Evolutionary conservation across 805 yeast genomes (phyloP), one percentile per base, ranked within the genome.

Genomic region (Saccharomyces paradoxus): DNA sequence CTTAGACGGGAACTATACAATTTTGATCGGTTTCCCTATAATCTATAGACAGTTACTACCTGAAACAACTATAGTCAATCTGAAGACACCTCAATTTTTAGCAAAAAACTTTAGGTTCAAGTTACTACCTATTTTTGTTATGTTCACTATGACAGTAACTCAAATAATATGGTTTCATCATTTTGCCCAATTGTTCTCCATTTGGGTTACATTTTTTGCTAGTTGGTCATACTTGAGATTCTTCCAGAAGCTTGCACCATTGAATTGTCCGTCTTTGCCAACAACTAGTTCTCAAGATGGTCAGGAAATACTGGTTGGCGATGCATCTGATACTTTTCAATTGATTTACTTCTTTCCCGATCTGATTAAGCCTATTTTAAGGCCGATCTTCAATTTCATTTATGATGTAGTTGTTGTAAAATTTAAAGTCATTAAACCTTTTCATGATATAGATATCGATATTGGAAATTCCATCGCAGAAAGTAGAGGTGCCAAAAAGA

Each of bases 261-360:
- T 37, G 24, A 37, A 37, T 37, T 37, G 44, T 17, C 44, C 44
- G 3, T 54, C 49, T n/a, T 49, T 56, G 14, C 48, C 44, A n/a
- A 52, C 50, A 41, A 64, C 68, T 32, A 66, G 53, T 56, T 60
- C 58, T 50, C 58, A 66, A 30, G 60, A 65, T 37, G 70, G 68
- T 12, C 63, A 65, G 13, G 64, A 60, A 32, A 66, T 76, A 26
- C 71, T 83, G 10, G 57, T 59, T 6, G 97, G 97, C 41, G 97
- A 90, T 68, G 96, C 97, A 0, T 84, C 94, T 0, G 97, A 91
- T 60, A 86, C 92, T 1, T 91, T 91, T 74, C 83, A 87, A 53
- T 77, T 91, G 58, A 83, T 84, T 31, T 85, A 86, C 62, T 89
- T 91, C 67, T 91, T 91, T 81, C 97, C 97, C 0, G 81, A 77